Base-by-base conservation (phyloP, 306 rosid species). In the Rubus idaeus region DNA sequence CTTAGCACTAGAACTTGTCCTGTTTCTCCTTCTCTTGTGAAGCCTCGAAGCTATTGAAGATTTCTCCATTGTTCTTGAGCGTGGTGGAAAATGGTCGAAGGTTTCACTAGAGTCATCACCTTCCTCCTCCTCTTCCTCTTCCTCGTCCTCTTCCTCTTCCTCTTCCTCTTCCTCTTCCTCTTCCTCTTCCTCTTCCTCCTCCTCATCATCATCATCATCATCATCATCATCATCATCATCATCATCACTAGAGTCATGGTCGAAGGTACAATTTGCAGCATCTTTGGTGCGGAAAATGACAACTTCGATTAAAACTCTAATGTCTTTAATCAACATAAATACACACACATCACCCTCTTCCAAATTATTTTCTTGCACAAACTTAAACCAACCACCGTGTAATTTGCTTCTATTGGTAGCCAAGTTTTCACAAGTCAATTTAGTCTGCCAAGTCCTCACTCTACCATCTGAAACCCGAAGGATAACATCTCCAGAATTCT, bases 271-370 rank as follows among this genome's bases (percentile, higher is more conserved):
- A 11, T 49, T 46, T 45, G 1, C 73, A 45, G 10, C 73, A 20
- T 6, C 56, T 42, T 44, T 21, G 13, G 30, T 20, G 21, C 10
- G 68, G 21, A 63, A 52, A 51, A 65, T 39, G 39, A 52, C 51
- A 44, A 70, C 76, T n/a, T 37, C 30, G 69, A 58, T 58, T 17
- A 42, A 18, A 44, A 30, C 20, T 70, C 50, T 18, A 3, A 6
- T 4, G 20, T 52, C 42, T 39, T 70, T 4, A 5, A 47, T 60
- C 61, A 78, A 18, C 26, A 0, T 56, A 20, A 78, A 70, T 3
- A 18, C 70, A 62, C 81, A 78, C 30, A 70, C 51, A 61, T 78
- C 81, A 30, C 76, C 70, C 8, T 35, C 42, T 70, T 70, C 1
- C 51, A 78, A 44, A 47, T 78, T 26, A 47, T 78, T 78, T 50